Conservation (phyloP, 352 stramenopile genomes). For the Globisporangium yorkense region DNA sequence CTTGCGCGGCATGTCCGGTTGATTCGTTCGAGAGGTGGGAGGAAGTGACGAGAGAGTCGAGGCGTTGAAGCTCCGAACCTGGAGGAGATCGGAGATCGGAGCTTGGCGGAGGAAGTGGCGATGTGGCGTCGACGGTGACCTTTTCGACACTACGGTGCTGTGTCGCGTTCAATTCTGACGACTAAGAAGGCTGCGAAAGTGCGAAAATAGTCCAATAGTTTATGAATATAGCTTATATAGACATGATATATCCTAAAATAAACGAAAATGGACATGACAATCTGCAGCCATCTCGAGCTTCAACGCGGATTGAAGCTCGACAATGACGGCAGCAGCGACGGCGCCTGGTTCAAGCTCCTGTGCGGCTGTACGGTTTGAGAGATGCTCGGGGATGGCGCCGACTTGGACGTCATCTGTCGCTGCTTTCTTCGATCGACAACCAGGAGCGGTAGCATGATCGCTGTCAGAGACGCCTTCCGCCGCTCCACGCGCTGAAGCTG, state of each 20-base stretch:
- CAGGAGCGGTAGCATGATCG: slow-evolving; percentile 1
- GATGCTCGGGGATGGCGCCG: too few relatives aligned
- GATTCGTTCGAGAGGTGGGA: neutral
- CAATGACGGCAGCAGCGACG: slow-evolving; percentile 5
- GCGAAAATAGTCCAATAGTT: too few relatives aligned
- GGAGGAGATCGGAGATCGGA: too few relatives aligned
- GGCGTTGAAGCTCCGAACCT: neutral
- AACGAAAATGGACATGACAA: too few relatives aligned
- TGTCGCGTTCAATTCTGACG: too few relatives aligned
- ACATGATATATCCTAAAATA: too few relatives aligned
- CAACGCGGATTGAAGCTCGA: neutral
- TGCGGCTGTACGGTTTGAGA: neutral
- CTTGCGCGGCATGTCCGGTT: neutral
- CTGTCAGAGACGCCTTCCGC: neutral
- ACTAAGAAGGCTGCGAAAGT: too few relatives aligned
- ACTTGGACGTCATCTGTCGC: neutral
- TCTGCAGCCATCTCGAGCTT: neutral
- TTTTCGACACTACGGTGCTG: too few relatives aligned
- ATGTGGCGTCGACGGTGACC: too few relatives aligned
- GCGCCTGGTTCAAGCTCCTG: slow-evolving; percentile 5
- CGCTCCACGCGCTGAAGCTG: slow-evolving; percentile 10
- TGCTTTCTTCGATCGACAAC: neutral
- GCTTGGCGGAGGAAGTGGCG: too few relatives aligned
- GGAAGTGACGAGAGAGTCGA: neutral
- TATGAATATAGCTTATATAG: too few relatives aligned